Evolutionary conservation across 257 asterid genomes (phyloP), one percentile per base, ranked within the genome.

Genomic region (Jasminum sambac): DNA sequence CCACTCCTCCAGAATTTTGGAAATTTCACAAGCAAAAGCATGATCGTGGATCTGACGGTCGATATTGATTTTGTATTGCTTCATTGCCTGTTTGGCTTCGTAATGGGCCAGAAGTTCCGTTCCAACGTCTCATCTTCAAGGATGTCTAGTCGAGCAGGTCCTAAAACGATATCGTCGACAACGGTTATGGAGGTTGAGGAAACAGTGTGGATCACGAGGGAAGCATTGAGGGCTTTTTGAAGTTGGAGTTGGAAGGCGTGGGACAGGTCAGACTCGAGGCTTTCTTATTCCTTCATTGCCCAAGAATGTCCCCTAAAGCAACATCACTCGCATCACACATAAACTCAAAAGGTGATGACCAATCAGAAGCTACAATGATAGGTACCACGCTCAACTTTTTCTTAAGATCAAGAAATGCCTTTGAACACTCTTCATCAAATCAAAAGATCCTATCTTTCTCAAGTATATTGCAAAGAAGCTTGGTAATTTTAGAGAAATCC

Each of bases 31-130:
- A 6, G 92, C 92, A 37, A 84, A 81, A 11, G 85, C 81, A 21
- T 78, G 92, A 68, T 88, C 95, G 71, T 86, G 92, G 41, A 78
- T 66, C 64, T 77, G 86, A 60, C 87, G 92, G 81, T 64, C 69
- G 68, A 88, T 84, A 68, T 88, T 89, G 60, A 65, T 58, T 41
- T 70, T 65, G 40, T 78, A 30, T 24, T 76, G 75, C 76, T 79
- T 67, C 72, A 69, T 48, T 78, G 37, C 77, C 73, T 17, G 69
- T 73, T 83, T 79, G 23, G 80, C 70, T 41, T 58, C 60, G 14
- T 46, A 10, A 4, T 64, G 86, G 60, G 73, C 87, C 39, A 55
- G 67, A 14, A 75, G 25, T 57, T 78, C 81, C 36, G 81, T 4
- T 86, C 89, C 78, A 64, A 73, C 11, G 11, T 25, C 61, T 78